Conservation (phyloP, 2,329 filamentous ascomycete species). For the Orbilia ellipsospora region DNA sequence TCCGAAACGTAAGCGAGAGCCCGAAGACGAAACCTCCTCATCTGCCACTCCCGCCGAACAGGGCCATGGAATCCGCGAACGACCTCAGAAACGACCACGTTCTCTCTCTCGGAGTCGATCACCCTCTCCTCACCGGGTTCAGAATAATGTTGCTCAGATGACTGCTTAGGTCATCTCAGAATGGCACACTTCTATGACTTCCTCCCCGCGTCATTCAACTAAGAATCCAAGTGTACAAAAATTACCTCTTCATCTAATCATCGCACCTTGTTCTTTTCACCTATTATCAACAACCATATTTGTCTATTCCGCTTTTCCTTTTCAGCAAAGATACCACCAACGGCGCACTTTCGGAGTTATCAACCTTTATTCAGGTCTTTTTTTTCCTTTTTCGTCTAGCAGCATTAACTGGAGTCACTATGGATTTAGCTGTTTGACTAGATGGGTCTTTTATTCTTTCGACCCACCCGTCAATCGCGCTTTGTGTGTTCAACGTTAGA, state of each 20-base stretch:
- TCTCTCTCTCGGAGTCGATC: constrained; percentile 41
- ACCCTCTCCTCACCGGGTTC: constrained; percentile 28
- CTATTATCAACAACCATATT: constrained; percentile 20
- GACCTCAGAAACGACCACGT: constrained; percentile 41
- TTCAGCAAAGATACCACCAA: constrained; percentile 50
- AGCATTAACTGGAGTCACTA: constrained; percentile 46
- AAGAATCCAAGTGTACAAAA: constrained; percentile 18
- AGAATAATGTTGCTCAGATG: constrained; percentile 17
- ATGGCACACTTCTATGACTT: neutral
- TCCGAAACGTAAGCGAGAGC: constrained; percentile 32
- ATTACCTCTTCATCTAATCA: neutral
- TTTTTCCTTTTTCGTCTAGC: constrained; percentile 29
- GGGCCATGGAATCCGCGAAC: neutral
- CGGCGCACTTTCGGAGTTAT: constrained; percentile 43
- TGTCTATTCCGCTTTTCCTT: constrained; percentile 25
- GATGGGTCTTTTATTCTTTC: constrained; percentile 6
- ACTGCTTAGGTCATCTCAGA: constrained; percentile 24
- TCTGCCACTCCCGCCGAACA: constrained; percentile 18
- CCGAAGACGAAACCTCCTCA: constrained; percentile 1
- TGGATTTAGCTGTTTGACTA: constrained; percentile 9
- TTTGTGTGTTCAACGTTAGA: constrained; percentile 23
- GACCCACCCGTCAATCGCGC: neutral
- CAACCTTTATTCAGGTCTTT: constrained; percentile 5
- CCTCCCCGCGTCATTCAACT: neutral
- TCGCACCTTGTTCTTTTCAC: neutral